Evolutionary conservation across 805 yeast genomes (phyloP), one percentile per base, ranked within the genome.

Genomic region (Vanderwaltozyma polyspora): DNA sequence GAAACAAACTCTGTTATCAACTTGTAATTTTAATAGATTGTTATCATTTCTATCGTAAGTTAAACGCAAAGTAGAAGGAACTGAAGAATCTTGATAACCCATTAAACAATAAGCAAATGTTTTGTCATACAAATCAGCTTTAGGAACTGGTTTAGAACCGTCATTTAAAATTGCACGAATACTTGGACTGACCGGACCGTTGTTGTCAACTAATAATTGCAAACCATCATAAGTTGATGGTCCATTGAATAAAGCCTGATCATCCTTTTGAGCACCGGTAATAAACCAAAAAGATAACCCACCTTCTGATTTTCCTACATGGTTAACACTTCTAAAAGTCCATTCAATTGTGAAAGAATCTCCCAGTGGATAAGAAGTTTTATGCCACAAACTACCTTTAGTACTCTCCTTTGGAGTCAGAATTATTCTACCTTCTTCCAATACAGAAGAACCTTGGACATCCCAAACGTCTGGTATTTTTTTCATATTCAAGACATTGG

Each of bases 1-100:
- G 55, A 80, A 72, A 49, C 86, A 76, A 37, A 81, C 63, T 44
- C 69, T 73, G 52, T 81, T 81, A 55, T 81, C 84, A 32, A 79
- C 60, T 41, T 81, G 84, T n/a, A 80, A 66, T 43, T 78, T 76
- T 42, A 77, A 63, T 39, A 70, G 55, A 12, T 63, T 60, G 19
- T 54, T 52, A 27, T 59, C 51, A 6, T 46, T 44, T 8, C 55
- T 54, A 17, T 73, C 68, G 46, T 78, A 79, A 7, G 79, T 72
- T 11, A 81, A 43, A 56, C 85, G 71, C n/a, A 79, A 34, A 1
- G 82, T 77, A 17, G 71, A 62, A 9, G 93, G 93, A 5, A 79
- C 82, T 41, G 72, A 72, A 0, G 84, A 72, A 45, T 74, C 76
- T 51, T 79, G 78, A 45, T 71, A 81, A 8, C 63, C 61, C 43